These are phyloP conservation scores for Triangularia setosa DNA, from an alignment of 2,329 filamentous ascomycete genomes.

Conservation along the genomic window DNA sequence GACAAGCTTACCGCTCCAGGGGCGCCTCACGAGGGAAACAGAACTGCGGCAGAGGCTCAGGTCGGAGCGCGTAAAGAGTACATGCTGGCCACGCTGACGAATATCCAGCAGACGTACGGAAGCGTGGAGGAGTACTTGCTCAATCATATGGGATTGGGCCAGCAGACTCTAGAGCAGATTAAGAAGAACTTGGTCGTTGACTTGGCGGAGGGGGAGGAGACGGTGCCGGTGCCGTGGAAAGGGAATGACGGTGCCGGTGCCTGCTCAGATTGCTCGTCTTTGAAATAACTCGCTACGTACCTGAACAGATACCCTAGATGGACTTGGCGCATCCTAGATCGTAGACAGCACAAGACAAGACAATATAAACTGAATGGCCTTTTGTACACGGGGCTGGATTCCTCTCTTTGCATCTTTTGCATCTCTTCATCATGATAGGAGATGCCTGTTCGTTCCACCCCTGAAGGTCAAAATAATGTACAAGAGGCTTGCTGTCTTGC, in stretches of 20 bases:
- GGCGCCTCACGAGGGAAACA: conserved; percentile 42
- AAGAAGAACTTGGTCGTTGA: conserved; percentile 46
- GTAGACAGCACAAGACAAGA: neutral
- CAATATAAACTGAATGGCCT: neutral
- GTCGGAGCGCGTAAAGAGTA: conserved; percentile 43
- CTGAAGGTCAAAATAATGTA: neutral
- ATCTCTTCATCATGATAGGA: neutral
- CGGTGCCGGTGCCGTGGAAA: conserved; percentile 14
- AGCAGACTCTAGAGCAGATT: conserved; percentile 51
- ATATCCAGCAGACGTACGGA: conserved; percentile 58
- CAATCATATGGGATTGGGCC: conserved; percentile 53
- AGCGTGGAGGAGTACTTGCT: conserved; percentile 61
- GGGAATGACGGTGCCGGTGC: neutral
- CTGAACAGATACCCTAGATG: neutral
- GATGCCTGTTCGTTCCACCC: neutral
- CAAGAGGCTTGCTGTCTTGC: neutral
- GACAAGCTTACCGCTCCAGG: conserved; percentile 43
- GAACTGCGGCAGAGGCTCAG: conserved; percentile 42
- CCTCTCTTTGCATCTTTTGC: neutral
- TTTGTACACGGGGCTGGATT: neutral
- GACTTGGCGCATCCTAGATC: neutral
- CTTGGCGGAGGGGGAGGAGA: conserved; percentile 11
- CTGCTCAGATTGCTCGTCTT: neutral
- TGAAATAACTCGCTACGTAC: neutral
- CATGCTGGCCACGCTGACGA: conserved; percentile 47